A percentile compares a stretch with the other conserved stretches of the same genome.
phyloP scores from a whole-genome alignment of 805 yeast species.

The Yarrowia deformans region DNA sequence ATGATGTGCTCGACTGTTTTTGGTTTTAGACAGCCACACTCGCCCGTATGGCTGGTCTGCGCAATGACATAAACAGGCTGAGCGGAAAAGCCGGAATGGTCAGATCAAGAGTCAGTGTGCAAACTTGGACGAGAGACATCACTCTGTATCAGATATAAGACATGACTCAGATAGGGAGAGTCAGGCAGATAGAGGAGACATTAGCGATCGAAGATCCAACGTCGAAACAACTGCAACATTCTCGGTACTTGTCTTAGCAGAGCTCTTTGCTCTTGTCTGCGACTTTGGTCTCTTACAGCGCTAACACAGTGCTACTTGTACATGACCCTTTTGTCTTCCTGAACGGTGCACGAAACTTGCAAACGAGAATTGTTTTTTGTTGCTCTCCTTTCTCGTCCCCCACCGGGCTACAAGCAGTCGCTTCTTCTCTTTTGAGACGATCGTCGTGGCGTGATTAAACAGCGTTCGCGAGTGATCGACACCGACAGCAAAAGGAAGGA shows the following conservation, averaged over 20 bases:
- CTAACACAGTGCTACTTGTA: background rate
- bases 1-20: background rate
- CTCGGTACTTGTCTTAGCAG: background rate
- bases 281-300: background rate
- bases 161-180: background rate
- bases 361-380: background rate
- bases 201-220: background rate
- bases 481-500: slow-evolving; percentile 19
- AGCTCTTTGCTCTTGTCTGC: background rate
- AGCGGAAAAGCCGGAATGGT: background rate
- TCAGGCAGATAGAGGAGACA: background rate
- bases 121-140: background rate
- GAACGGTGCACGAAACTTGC: no score
- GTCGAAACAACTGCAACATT: background rate
- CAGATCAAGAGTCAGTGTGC: background rate
- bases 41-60: background rate
- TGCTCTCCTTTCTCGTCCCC: slow-evolving; percentile 6
- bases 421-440: slow-evolving; percentile 5
- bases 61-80: background rate
- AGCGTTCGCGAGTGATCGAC: slow-evolving; percentile 29
- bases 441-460: slow-evolving; percentile 37
- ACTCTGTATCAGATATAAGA: slow-evolving; percentile 1
- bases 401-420: background rate
- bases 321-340: background rate
- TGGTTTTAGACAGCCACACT: background rate